Base-by-base conservation (phyloP, 2,329 filamentous ascomycete genomes). In the Dactylellina haptotyla region DNA sequence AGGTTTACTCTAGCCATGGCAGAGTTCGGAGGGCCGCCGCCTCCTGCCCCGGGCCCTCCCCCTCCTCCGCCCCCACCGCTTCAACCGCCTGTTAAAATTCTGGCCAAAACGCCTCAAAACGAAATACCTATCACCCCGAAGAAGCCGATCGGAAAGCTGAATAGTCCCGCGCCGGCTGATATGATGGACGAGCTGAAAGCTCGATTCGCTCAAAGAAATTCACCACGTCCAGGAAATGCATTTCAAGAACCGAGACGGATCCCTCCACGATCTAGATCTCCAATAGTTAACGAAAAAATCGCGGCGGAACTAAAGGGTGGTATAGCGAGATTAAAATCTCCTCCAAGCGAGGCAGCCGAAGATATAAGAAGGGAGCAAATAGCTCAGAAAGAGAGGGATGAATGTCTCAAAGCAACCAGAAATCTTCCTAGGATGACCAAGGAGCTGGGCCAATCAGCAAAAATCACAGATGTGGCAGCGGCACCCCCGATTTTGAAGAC, bases 161-260 rank as follows among this genome's bases (percentile, higher is more conserved):
- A 25, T 2, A 16, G 12, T 12, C 23, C 50, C 1, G 23, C 2
- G 1, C 51, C 37, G 23, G 25, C 16, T 10, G 32, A 48, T 1
- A 32, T 65, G 45, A 37, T 72, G 37, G 59, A 72, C 16, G 30
- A 51, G 45, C 16, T 65, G 26, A 56, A 46, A 37, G 25, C 37
- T 8, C 12, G 26, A 12, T 20, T 65, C 14, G 48, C 48, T 25
- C 32, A 23, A 25, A 65, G 25, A 16, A 25, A n/a, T n/a, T 14
- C 37, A n/a, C 23, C 37, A 14, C 9, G n/a, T 16, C 14, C 20
- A 28, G 48, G 14, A 14, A 28, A 30, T 4, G 23, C n/a, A 3
- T 65, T 59, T n/a, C 25, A 25, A 20, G 58, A 63, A 32, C 50
- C 43, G 4, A 26, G 37, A 14, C 39, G 41, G 12, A 30, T 9